Evolutionary conservation across 2,329 filamentous ascomycete species (phyloP).

Genomic region (Monilinia vaccinii-corymbosi): DNA sequence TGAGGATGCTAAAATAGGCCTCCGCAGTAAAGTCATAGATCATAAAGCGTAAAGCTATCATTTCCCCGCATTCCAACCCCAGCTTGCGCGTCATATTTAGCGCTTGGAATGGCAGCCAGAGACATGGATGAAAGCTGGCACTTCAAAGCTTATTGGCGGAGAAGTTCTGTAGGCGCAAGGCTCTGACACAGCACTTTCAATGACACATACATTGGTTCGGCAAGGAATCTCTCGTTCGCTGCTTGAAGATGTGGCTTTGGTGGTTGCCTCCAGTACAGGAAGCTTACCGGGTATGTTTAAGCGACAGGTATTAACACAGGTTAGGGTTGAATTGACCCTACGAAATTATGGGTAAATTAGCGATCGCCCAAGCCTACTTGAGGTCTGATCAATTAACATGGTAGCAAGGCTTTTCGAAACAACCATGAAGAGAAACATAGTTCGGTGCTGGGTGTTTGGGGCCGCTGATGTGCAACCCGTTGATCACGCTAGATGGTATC

Average conservation of each 20-base stretch:
- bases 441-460: neutral
- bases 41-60: neutral
- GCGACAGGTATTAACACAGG: neutral
- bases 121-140: slow-evolving; percentile 1
- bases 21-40: neutral
- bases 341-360: neutral
- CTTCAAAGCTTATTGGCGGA: neutral
- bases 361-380: neutral
- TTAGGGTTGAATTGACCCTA: neutral
- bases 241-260: neutral
- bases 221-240: neutral
- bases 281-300: slow-evolving; percentile 3
- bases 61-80: slow-evolving; percentile 10
- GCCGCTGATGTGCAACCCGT: slow-evolving; percentile 1
- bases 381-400: neutral
- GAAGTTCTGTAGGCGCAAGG: neutral
- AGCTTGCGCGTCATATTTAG: slow-evolving; percentile 5
- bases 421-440: neutral
- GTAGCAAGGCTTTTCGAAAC: neutral
- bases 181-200: neutral
- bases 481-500: slow-evolving; percentile 5
- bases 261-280: neutral
- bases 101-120: neutral
- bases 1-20: neutral
- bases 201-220: slow-evolving; percentile 1